Evolutionary conservation across 805 yeast species (phyloP), one percentile per base, ranked within the genome.

Genomic region (Suhomyces prunicola): DNA sequence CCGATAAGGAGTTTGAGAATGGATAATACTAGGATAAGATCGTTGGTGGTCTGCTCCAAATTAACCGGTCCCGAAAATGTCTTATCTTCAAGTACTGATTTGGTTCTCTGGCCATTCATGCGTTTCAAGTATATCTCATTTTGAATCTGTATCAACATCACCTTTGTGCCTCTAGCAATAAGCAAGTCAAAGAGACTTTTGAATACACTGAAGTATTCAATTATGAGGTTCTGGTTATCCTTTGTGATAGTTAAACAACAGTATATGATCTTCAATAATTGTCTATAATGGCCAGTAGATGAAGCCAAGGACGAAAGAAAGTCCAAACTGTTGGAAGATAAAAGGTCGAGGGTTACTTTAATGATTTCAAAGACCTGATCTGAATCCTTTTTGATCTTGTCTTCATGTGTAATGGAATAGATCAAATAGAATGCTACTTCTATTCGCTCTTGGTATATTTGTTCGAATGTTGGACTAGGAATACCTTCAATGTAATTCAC

Each of bases 161-260:
- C 72, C 40, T 79, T 80, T n/a, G 87, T 77, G 0, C 94, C 90
- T 57, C 79, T 82, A 6, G 89, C 81, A 27, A 88, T 78, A 10
- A 88, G 81, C 41, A 80, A 67, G 48, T 82, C 87, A 61, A 89
- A 85, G 40, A 86, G 78, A 54, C 73, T 85, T 46, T 77, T 62
- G 54, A 88, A 70, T 2, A 82, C 73, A 50, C 81, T 79, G 17
- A 84, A 77, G 52, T 79, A 70, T 48, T 80, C 76, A 19, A 77
- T 64, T 17, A 85, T 62, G 2, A 74, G 39, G 6, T 68, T 68
- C 1, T 76, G 51, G 19, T 79, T 75, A 2, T 73, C 65, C 6
- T 73, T 70, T 2, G 81, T 70, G 58, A 80, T 60, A 2, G 72
- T 68, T 48, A 87, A 68, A 3, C 81, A 65, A 29, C 84, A 76